Conservation (phyloP, 345 rosid species). For the Capsella bursapastoris region DNA sequence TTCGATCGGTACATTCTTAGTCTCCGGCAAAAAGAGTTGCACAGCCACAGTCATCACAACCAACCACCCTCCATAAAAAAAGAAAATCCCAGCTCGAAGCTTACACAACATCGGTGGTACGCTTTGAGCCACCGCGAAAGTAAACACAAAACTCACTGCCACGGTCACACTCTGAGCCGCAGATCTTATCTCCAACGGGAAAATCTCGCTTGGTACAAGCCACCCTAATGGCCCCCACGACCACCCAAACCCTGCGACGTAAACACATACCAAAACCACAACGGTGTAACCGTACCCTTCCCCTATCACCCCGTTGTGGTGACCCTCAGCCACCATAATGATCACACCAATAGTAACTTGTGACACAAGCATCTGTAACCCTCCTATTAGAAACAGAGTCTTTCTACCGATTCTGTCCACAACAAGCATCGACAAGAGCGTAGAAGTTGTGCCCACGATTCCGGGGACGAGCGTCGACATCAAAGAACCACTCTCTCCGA, state of each 20-base stretch:
- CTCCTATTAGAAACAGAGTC: slow-evolving; percentile 55
- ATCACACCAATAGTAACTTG: slow-evolving; percentile 56
- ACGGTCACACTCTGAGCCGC: slow-evolving; percentile 71
- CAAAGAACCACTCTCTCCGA: slow-evolving; percentile 64
- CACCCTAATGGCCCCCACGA: slow-evolving; percentile 82
- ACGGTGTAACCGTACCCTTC: slow-evolving; percentile 50
- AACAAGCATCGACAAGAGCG: slow-evolving; percentile 57
- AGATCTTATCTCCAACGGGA: slow-evolving; percentile 62
- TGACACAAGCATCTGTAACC: slow-evolving; percentile 66
- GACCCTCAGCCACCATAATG: slow-evolving; percentile 50
- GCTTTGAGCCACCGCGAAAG: slow-evolving; percentile 62
- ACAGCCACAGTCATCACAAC: slow-evolving; percentile 59
- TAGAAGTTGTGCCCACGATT: slow-evolving; percentile 49
- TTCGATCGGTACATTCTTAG: slow-evolving; percentile 66
- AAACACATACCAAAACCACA: slow-evolving; percentile 52
- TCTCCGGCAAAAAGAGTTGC: slow-evolving; percentile 61
- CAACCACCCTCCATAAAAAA: slow-evolving; percentile 70
- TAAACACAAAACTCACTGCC: slow-evolving; percentile 59
- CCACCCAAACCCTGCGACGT: slow-evolving; percentile 67
- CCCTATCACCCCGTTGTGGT: slow-evolving; percentile 55
- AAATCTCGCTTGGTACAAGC: slow-evolving; percentile 72
- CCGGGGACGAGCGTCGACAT: slow-evolving; percentile 62
- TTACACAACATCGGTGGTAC: slow-evolving; percentile 61
- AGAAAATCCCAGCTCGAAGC: slow-evolving; percentile 60
- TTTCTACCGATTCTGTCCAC: slow-evolving; percentile 69